These are phyloP conservation scores for Lentinula aciculospora DNA, from an alignment of 768 basidiomycete genomes.

Conservation along the genomic window DNA sequence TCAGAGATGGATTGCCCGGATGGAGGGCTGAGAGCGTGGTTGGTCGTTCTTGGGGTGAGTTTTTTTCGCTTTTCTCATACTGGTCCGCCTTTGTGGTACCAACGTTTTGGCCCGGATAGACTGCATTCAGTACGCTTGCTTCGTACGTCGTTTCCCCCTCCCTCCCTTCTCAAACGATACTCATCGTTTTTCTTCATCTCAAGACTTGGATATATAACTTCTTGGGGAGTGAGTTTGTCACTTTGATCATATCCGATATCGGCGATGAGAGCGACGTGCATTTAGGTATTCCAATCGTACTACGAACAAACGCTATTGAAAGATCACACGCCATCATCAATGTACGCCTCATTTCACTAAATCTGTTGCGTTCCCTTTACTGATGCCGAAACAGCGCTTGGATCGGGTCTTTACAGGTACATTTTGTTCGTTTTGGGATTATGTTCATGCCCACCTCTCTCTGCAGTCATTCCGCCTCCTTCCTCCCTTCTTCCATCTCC, in stretches of 20 bases:
- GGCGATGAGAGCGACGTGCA: neutral
- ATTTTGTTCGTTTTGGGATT: too few relatives aligned
- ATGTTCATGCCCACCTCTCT: too few relatives aligned
- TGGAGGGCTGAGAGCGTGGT: constrained; percentile 35
- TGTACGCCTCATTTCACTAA: constrained; percentile 3
- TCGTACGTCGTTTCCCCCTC: neutral
- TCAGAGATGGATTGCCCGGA: constrained; percentile 23
- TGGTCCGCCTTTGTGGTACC: neutral
- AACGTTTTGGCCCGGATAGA: neutral
- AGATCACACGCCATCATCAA: constrained; percentile 12
- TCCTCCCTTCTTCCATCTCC: neutral
- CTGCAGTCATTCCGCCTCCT: neutral
- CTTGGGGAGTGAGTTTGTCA: constrained; percentile 29
- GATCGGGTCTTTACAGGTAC: constrained; percentile 54
- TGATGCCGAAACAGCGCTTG: constrained; percentile 30
- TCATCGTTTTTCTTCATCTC: constrained; percentile 10
- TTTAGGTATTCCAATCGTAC: constrained; percentile 16
- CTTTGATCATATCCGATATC: neutral
- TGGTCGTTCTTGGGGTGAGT: constrained; percentile 29
- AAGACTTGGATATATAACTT: constrained; percentile 40
- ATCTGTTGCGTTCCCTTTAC: neutral
- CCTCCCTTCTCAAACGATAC: neutral
- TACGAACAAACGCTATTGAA: constrained; percentile 12
- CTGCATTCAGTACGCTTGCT: constrained; percentile 1
- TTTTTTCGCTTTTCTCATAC: too few relatives aligned